These are phyloP conservation scores for Mycena chlorophos DNA, from an alignment of 768 basidiomycete species.

Conservation along the genomic window DNA sequence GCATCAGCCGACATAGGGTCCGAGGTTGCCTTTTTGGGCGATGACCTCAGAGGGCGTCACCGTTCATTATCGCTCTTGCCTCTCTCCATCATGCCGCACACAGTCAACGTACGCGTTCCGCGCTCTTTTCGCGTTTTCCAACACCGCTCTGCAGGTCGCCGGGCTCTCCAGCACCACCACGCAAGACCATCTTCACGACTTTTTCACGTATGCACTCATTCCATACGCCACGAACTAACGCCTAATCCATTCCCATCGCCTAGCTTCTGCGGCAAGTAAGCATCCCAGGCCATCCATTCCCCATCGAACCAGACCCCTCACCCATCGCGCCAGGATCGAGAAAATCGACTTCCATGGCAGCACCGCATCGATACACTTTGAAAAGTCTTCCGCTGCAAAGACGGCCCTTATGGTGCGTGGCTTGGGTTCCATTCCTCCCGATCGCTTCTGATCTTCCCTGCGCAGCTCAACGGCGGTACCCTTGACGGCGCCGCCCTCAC, in stretches of 20 bases:
- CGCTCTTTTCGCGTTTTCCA: not conserved
- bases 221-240: conserved; percentile 6
- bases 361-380: conserved; percentile 75
- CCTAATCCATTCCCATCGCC: conserved; percentile 8
- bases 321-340: conserved; percentile 53
- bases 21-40: conserved; percentile 1
- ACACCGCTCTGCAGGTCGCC: conserved; percentile 56
- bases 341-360: conserved; percentile 57
- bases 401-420: conserved; percentile 80
- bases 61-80: conserved; percentile 11
- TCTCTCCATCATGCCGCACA: conserved; percentile 42
- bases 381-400: conserved; percentile 79
- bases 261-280: conserved; percentile 87
- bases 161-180: conserved; percentile 67
- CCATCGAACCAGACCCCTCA: conserved; percentile 4
- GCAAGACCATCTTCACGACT: conserved; percentile 69
- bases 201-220: conserved; percentile 65
- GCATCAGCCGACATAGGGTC: not conserved
- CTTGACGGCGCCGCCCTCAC: conserved; percentile 70
- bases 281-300: not conserved
- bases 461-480: conserved; percentile 69
- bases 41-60: not conserved
- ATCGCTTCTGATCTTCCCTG: not conserved
- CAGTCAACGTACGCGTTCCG: conserved; percentile 43
- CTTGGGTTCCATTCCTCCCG: not conserved